Base-by-base conservation (phyloP, 2,329 filamentous ascomycete species). In the Aspergillus eucalypticola region DNA sequence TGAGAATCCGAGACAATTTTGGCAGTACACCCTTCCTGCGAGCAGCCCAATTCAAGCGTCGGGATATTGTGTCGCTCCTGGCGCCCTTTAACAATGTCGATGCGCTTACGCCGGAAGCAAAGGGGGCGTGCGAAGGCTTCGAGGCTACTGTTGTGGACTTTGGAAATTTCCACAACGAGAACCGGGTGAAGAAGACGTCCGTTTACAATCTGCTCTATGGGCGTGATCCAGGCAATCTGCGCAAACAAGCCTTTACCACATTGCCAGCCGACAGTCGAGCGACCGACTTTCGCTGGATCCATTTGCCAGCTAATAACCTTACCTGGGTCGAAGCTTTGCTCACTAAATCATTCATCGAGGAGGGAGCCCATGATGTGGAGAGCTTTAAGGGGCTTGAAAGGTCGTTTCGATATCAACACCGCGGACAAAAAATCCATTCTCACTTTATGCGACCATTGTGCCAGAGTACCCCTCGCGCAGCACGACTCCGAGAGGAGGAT, bases 261-360 rank as follows among this genome's bases (percentile, higher is more conserved):
- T 61, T 80, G 21, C 78, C 80, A 1, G 78, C 76, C 50, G 77
- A 81, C 54, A 78, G 79, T 59, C 79, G 81, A 63, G 75, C 76
- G 42, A 80, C 80, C 4, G 75, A 80, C 44, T 83, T 83, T 55
- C 75, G 81, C 19, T 84, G 82, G 82, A 83, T 84, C 53, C 82
- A 84, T 71, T 71, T 84, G 5, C 82, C 82, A 5, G 81, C 81
- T 3, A 84, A 84, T 63, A 83, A 84, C 23, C 74, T 76, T 72
- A 81, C 83, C 1, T 89, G 86, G 86, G 82, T 85, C 4, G 86
- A 88, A 71, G 82, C 85, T 0, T 75, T 89, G 1, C 73, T 88
- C n/a, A 84, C 85, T 1, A 88, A 88, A 64, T 81, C 81, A 7
- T 88, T 88, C 64, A 84, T 88, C 35, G 86, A 89, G 69, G 83